A percentile compares a stretch with the other conserved stretches of the same genome.
Evolutionary conservation across 176 grass and related monocot genomes (phyloP).

Genomic region (Tillandsia leiboldiana): DNA sequence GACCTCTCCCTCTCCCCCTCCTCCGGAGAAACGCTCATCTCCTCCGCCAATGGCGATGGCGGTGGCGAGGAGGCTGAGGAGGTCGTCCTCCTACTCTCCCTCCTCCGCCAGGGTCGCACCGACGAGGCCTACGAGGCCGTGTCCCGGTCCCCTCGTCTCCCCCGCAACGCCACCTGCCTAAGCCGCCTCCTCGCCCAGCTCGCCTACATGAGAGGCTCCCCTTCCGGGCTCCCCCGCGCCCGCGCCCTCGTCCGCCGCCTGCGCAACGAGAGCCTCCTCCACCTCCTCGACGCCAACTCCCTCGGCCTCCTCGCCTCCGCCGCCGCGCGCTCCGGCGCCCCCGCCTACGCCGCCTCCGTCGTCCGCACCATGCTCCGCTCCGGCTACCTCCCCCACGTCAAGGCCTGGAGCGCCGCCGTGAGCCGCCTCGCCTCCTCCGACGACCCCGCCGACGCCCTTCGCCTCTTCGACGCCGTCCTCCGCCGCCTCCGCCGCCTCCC

Average conservation of each 20-base stretch:
- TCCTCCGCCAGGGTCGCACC: conserved; percentile 49
- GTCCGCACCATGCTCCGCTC: conserved; percentile 56
- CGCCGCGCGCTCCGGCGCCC: conserved; percentile 36
- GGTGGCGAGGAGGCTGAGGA: conserved; percentile 50
- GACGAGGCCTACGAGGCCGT: conserved; percentile 62
- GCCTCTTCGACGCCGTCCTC: conserved; percentile 59
- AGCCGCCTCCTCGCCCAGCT: conserved; percentile 83
- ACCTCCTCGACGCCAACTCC: conserved; percentile 60
- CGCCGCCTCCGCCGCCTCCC: conserved; percentile 31
- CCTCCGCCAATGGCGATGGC: conserved; percentile 4
- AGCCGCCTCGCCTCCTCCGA: conserved; percentile 35
- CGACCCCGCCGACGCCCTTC: conserved; percentile 33
- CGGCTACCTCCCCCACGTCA: conserved; percentile 56
- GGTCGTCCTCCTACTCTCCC: conserved; percentile 36
- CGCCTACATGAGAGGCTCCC: conserved; percentile 17
- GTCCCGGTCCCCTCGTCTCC: conserved; percentile 30
- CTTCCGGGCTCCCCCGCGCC: conserved; percentile 39
- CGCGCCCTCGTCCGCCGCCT: conserved; percentile 42
- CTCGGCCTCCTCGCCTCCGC: conserved; percentile 66
- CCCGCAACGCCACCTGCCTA: conserved; percentile 35
- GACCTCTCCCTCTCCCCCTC: background rate
- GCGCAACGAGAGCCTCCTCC: conserved; percentile 30
- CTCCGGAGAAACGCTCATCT: background rate
- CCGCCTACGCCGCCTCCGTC: conserved; percentile 36
- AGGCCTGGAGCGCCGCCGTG: conserved; percentile 70